These are phyloP conservation scores for Fusarium dimerum DNA, from an alignment of 2,329 filamentous ascomycete species.

Conservation along the genomic window DNA sequence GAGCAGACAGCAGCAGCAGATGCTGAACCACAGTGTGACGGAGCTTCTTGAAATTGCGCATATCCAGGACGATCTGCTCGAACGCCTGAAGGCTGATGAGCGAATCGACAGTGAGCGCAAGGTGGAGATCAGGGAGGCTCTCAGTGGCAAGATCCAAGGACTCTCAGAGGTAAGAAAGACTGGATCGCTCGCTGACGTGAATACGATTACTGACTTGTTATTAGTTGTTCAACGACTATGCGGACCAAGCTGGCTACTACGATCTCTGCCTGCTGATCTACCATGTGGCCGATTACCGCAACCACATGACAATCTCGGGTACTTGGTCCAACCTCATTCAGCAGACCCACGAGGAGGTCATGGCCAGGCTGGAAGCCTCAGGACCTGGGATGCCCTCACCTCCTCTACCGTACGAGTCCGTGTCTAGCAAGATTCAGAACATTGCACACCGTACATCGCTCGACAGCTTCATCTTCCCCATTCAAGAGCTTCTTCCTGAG, in stretches of 20 bases:
- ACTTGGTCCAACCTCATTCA: conserved; percentile 86
- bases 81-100: conserved; percentile 71
- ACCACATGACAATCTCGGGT: conserved; percentile 76
- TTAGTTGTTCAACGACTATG: conserved; percentile 89
- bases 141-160: conserved; percentile 77
- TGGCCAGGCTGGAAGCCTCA: conserved; percentile 46
- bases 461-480: conserved; percentile 67
- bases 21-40: conserved; percentile 79
- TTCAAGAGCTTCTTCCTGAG: conserved; percentile 60
- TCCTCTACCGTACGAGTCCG: conserved; percentile 67
- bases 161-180: conserved; percentile 69
- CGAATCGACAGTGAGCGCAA: conserved; percentile 67
- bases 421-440: conserved; percentile 63
- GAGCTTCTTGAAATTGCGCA: conserved; percentile 90
- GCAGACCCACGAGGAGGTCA: conserved; percentile 62
- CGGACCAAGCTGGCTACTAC: conserved; percentile 88
- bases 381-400: conserved; percentile 39
- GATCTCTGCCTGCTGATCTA: conserved; percentile 93
- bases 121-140: conserved; percentile 62
- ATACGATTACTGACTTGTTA: conserved; percentile 18
- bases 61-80: conserved; percentile 89
- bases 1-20: conserved; percentile 77
- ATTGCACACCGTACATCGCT: conserved; percentile 66
- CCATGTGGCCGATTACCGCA: conserved; percentile 87
- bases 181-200: too few relatives aligned